Percentiles rank a stretch among this genome's conserved stretches.
Conservation (phyloP, 371 early-diverging fungal genomes). For the Mortierella sp. region DNA sequence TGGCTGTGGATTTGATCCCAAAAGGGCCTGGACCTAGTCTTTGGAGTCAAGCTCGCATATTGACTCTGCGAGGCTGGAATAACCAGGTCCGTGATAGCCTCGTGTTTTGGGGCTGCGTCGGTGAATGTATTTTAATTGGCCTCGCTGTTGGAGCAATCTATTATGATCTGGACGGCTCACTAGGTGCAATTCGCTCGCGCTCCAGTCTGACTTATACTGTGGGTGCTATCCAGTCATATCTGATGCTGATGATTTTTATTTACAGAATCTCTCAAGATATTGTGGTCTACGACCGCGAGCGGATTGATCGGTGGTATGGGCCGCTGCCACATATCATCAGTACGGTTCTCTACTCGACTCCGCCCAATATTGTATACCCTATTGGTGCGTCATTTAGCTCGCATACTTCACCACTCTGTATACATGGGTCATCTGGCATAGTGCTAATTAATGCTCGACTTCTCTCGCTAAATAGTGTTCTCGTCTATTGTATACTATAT, state of each 20-base stretch:
- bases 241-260: conserved; percentile 47
- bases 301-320: conserved; percentile 55
- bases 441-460: not conserved
- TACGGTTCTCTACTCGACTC: conserved; percentile 28
- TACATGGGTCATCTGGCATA: not conserved
- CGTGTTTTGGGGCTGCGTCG: conserved; percentile 48
- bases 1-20: conserved; percentile 42
- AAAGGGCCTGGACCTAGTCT: conserved; percentile 31
- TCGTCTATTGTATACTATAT: conserved; percentile 44
- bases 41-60: conserved; percentile 38
- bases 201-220: conserved; percentile 31
- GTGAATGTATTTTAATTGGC: conserved; percentile 43
- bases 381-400: conserved; percentile 19
- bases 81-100: conserved; percentile 48
- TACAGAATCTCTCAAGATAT: conserved; percentile 43
- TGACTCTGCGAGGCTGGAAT: conserved; percentile 40
- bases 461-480: conserved; percentile 30
- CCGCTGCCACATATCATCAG: conserved; percentile 49
- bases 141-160: conserved; percentile 39
- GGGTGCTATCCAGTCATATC: conserved; percentile 35
- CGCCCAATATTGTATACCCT: conserved; percentile 46
- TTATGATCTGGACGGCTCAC: conserved; percentile 26
- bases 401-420: not conserved
- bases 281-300: conserved; percentile 49
- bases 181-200: conserved; percentile 38